phyloP scores from a whole-genome alignment of 2,329 filamentous ascomycete species.

The Xylariaceae sp. region DNA sequence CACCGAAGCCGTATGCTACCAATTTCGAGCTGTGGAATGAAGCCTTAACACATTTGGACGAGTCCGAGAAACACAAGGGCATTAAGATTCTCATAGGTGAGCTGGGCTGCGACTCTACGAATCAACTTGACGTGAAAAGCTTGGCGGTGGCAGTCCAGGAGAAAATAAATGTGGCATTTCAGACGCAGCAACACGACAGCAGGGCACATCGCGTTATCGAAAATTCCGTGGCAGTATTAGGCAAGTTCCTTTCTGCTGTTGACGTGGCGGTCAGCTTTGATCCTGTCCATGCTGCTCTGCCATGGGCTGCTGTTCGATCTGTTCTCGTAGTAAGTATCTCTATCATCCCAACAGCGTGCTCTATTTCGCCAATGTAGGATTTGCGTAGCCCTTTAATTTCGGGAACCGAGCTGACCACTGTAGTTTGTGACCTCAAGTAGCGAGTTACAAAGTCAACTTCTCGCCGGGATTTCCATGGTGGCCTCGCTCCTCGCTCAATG shows the following conservation, averaged over 20 bases:
- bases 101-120: background rate
- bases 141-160: background rate
- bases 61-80: background rate
- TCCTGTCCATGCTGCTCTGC: conserved; percentile 19
- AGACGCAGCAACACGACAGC: background rate
- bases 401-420: background rate
- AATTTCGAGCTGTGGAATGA: conserved; percentile 10
- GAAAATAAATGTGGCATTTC: background rate
- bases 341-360: background rate
- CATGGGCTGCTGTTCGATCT: conserved; percentile 18
- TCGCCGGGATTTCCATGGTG: conserved; percentile 4
- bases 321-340: conserved; percentile 4
- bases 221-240: background rate
- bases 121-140: background rate
- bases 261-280: conserved; percentile 16
- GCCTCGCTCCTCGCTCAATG: conserved; percentile 10
- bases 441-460: conserved; percentile 1
- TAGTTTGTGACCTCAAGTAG: background rate
- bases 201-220: background rate
- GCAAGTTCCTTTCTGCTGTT: background rate
- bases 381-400: background rate
- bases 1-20: conserved; percentile 2
- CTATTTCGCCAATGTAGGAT: background rate
- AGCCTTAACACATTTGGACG: background rate
- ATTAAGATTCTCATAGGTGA: background rate